Conservation (phyloP, 305 asterid species). For the Ruellia speciosa region DNA sequence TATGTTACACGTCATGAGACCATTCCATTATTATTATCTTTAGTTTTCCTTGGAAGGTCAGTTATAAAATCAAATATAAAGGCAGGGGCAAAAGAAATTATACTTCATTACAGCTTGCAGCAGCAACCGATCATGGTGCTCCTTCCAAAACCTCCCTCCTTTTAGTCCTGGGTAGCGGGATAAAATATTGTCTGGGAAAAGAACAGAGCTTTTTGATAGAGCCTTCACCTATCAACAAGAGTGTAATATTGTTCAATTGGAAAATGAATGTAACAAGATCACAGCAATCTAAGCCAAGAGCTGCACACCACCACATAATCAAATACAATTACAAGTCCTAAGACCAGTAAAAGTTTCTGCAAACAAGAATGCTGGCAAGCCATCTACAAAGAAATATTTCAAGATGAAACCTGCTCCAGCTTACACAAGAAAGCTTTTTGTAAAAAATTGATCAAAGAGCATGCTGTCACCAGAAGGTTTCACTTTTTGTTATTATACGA, state of each 20-base stretch:
- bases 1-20: constrained; percentile 15
- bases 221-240: constrained; percentile 53
- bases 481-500: too few species aligned
- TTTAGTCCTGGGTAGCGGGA: constrained; percentile 67
- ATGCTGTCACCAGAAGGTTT: too few species aligned
- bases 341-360: constrained; percentile 12
- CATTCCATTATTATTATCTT: constrained; percentile 7
- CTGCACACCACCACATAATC: neutral
- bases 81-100: constrained; percentile 15
- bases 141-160: constrained; percentile 90
- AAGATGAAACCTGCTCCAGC: neutral
- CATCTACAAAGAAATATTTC: neutral
- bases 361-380: constrained; percentile 6
- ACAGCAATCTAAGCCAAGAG: constrained; percentile 15
- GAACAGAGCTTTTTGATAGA: constrained; percentile 39
- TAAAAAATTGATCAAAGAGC: too few species aligned
- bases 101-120: constrained; percentile 86
- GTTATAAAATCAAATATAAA: constrained; percentile 15
- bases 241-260: constrained; percentile 21
- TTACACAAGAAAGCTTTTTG: too few species aligned
- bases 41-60: constrained; percentile 13
- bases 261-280: constrained; percentile 18
- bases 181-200: constrained; percentile 62
- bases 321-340: neutral
- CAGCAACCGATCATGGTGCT: constrained; percentile 66